phyloP scores from a whole-genome alignment of 257 asterid genomes.

The Eustoma russellianum region DNA sequence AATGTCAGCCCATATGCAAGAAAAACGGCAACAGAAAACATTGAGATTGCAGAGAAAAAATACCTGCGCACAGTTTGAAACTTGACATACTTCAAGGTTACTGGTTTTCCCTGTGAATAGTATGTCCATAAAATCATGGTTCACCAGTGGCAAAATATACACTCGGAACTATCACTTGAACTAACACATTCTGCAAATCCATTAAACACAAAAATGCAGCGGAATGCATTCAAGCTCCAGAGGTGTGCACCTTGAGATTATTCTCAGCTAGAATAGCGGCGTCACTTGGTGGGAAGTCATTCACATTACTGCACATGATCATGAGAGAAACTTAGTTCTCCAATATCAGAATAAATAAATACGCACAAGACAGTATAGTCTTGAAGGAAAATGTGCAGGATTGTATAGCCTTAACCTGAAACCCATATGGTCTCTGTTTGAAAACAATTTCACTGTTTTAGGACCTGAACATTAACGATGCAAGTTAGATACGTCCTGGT shows the following conservation, averaged over 20 bases:
- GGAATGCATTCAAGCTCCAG: too few relatives aligned
- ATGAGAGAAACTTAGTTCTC: not conserved
- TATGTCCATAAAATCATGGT: too few relatives aligned
- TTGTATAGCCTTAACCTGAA: constrained; percentile 45
- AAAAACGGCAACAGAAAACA: not conserved
- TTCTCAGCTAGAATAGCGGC: constrained; percentile 50
- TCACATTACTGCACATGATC: constrained; percentile 47
- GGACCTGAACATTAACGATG: constrained; percentile 41
- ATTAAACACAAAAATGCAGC: too few relatives aligned
- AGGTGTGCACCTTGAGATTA: constrained; percentile 59
- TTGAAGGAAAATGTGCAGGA: too few relatives aligned
- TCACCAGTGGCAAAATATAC: too few relatives aligned
- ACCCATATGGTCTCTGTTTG: constrained; percentile 85
- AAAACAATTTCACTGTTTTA: constrained; percentile 62
- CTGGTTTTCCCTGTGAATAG: constrained; percentile 55
- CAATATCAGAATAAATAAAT: constrained; percentile 11
- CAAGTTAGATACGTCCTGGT: not conserved
- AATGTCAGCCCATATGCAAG: not conserved
- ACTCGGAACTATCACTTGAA: too few relatives aligned
- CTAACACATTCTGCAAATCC: too few relatives aligned
- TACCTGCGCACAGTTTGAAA: constrained; percentile 88
- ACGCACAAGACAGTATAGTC: too few relatives aligned
- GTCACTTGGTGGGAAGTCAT: constrained; percentile 75
- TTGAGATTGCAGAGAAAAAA: too few relatives aligned
- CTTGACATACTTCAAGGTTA: constrained; percentile 60